phyloP scores from a whole-genome alignment of 148 eudicot genomes.

The Camellia japonica region DNA sequence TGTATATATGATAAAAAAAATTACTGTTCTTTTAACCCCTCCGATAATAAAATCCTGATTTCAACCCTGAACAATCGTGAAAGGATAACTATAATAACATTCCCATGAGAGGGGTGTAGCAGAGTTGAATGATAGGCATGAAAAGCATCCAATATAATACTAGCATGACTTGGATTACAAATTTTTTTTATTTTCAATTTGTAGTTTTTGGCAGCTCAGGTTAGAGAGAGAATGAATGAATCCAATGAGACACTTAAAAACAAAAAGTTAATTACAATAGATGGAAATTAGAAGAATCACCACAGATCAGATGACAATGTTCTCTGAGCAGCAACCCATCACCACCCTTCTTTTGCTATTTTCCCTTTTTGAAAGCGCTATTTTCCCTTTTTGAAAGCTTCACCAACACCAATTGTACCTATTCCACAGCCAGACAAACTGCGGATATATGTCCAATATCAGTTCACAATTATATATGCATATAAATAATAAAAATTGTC shows the following conservation, averaged over 20 bases:
- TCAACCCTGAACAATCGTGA: no score
- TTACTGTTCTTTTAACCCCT: no score
- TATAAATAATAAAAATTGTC: no score
- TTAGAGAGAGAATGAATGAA: slow-evolving; percentile 27
- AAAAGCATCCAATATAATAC: neutral
- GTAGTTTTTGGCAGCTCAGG: neutral
- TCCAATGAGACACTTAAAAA: slow-evolving; percentile 15
- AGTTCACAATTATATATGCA: slow-evolving; percentile 11
- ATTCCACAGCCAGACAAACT: slow-evolving; percentile 80
- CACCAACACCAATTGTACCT: slow-evolving; percentile 34
- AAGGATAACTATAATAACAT: no score
- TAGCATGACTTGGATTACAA: neutral
- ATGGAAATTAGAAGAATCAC: slow-evolving; percentile 24
- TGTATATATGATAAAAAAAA: no score
- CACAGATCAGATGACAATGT: slow-evolving; percentile 44
- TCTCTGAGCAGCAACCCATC: slow-evolving; percentile 43
- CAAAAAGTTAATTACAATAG: no score
- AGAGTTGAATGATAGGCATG: slow-evolving; percentile 5
- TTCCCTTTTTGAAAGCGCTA: slow-evolving; percentile 16
- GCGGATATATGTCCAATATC: slow-evolving; percentile 20
- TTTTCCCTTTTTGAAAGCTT: slow-evolving; percentile 17
- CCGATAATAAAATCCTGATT: no score
- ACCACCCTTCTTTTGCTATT: slow-evolving; percentile 16
- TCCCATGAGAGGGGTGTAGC: neutral
- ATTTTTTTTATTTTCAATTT: neutral